A percentile compares a stretch with the other conserved stretches of the same genome.
These are phyloP conservation scores for Nemania bipapillata DNA, from an alignment of 2,329 filamentous ascomycete species.

Conservation along the genomic window DNA sequence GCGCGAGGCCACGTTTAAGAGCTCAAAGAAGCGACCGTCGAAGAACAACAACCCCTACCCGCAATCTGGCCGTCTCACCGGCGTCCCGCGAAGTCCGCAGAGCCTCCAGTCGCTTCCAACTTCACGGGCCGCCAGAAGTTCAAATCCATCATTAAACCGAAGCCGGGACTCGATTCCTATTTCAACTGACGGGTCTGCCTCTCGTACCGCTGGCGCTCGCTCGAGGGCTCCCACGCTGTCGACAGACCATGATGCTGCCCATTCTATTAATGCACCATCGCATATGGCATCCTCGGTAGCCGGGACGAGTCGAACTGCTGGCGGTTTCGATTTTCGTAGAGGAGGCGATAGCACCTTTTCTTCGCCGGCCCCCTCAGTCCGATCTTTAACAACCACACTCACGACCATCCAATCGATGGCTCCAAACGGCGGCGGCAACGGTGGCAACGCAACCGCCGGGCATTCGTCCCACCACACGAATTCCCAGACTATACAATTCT, in stretches of 20 bases:
- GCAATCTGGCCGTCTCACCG: constrained; percentile 72
- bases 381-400: constrained; percentile 82
- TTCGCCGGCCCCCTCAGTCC: constrained; percentile 81
- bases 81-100: constrained; percentile 52
- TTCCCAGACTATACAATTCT: constrained; percentile 68
- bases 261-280: constrained; percentile 79
- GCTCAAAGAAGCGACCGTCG: constrained; percentile 67
- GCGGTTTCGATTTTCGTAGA: constrained; percentile 72
- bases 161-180: constrained; percentile 70
- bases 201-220: constrained; percentile 72
- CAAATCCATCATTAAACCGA: constrained; percentile 65
- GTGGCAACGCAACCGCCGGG: constrained; percentile 49
- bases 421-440: constrained; percentile 61
- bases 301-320: constrained; percentile 77
- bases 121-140: constrained; percentile 61
- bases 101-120: constrained; percentile 68
- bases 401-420: constrained; percentile 84
- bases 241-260: constrained; percentile 81
- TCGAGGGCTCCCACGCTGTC: constrained; percentile 82
- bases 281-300: constrained; percentile 73
- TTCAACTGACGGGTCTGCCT: constrained; percentile 67
- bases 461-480: constrained; percentile 59
- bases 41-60: constrained; percentile 93
- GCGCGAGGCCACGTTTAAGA: constrained; percentile 54
- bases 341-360: constrained; percentile 83